A percentile compares a stretch with the other conserved stretches of the same genome.
Evolutionary conservation across 345 rosid genomes (phyloP).

Genomic region (Raphanus sativus): DNA sequence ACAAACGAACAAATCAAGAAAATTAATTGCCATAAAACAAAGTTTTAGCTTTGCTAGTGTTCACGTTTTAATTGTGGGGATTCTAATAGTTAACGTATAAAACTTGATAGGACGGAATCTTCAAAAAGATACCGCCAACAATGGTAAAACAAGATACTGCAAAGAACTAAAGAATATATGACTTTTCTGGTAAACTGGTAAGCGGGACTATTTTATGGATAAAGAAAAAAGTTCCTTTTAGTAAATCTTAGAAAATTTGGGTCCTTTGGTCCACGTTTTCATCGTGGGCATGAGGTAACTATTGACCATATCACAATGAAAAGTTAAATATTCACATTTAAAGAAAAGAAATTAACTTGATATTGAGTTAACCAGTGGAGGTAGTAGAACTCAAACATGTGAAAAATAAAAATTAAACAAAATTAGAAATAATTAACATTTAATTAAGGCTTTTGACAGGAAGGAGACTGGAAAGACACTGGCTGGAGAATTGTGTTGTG

Average conservation of each 20-base stretch:
- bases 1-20: not conserved
- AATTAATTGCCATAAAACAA: not conserved
- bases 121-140: not conserved
- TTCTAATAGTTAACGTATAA: not conserved
- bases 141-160: not conserved
- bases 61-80: slow-evolving; percentile 11
- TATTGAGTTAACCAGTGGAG: not conserved
- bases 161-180: not conserved
- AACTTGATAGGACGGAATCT: not conserved
- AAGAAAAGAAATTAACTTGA: not conserved
- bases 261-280: not conserved
- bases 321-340: not conserved
- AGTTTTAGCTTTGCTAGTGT: not conserved
- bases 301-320: not conserved
- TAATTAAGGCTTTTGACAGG: slow-evolving; percentile 21
- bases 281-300: not conserved
- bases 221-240: not conserved
- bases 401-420: not conserved
- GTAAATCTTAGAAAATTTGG: not conserved
- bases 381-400: slow-evolving; percentile 10
- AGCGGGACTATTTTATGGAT: not conserved
- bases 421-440: not conserved
- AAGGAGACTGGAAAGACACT: slow-evolving; percentile 37
- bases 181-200: not conserved
- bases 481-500: slow-evolving; percentile 37